Percentiles rank a stretch among this genome's conserved stretches.
Conservation (phyloP, 768 basidiomycete species). For the Kwoniella sp. region DNA sequence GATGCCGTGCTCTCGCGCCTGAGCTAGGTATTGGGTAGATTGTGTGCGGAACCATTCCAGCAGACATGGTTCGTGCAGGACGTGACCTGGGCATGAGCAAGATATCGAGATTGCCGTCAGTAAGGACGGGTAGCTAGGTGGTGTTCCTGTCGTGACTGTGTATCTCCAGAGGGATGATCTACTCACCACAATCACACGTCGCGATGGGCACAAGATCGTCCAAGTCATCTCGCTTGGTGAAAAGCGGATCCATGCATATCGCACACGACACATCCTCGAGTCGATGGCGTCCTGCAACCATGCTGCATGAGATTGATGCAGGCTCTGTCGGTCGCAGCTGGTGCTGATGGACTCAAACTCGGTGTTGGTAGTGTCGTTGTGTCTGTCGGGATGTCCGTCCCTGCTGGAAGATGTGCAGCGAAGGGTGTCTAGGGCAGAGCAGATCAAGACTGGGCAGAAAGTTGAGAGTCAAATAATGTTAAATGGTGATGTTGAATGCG, state of each 20-base stretch:
- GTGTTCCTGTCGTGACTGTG: too few species aligned
- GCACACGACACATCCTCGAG: slow-evolving; percentile 35
- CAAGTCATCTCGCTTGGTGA: slow-evolving; percentile 38
- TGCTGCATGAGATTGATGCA: slow-evolving; percentile 2
- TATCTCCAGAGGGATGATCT: neutral
- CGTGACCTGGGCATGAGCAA: slow-evolving; percentile 40
- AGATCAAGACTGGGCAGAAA: too few species aligned
- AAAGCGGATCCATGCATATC: slow-evolving; percentile 46
- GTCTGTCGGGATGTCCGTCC: too few species aligned
- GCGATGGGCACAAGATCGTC: slow-evolving; percentile 37
- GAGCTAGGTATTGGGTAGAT: slow-evolving; percentile 24
- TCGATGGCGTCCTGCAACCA: slow-evolving; percentile 27
- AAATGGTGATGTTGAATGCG: too few species aligned
- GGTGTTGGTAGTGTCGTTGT: too few species aligned
- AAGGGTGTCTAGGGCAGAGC: too few species aligned
- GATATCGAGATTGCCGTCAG: too few species aligned
- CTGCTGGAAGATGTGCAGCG: too few species aligned
- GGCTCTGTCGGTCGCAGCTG: too few species aligned
- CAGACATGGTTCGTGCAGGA: slow-evolving; percentile 43
- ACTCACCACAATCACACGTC: slow-evolving; percentile 44
- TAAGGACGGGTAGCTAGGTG: neutral
- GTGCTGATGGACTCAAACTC: too few species aligned
- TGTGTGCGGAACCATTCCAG: slow-evolving; percentile 39
- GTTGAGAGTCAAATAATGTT: too few species aligned
- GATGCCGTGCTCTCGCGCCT: slow-evolving; percentile 24